Base-by-base conservation (phyloP, 495 filamentous ascomycete genomes). In the Penicillium psychrofluorescens region DNA sequence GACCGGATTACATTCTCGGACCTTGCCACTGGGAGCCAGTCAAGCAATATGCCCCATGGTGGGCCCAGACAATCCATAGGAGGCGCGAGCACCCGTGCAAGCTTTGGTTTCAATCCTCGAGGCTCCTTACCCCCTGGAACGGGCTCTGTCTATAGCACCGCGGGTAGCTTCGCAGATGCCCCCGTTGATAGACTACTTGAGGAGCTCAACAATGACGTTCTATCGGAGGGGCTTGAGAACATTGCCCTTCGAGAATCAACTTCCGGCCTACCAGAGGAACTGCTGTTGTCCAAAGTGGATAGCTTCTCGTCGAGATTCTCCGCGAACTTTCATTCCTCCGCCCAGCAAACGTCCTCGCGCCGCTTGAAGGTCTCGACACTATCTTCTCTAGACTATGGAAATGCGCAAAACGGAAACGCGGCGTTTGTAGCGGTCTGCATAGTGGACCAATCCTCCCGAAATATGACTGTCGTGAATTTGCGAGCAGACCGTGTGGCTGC, bases 1-100 rank as follows among this genome's bases (percentile, higher is more conserved):
- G 87, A 90, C 43, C 76, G 85, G 41, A 71, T 83, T 4, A 76
- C 80, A 13, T 92, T 91, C 54, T 75, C 78, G 10, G 88, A 90
- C 40, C 78, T 85, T 35, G 71, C 71, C 44, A 69, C 73, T 29
- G 74, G 65, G 45, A 76, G 52, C 47, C 73, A 66, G 61, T 75
- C 68, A 13, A 71, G 54, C 28, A 61, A 62, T 14, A 45, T 63
- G 35, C 61, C 64, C 31, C 67, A 72, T 56, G 75, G 75, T n/a
- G 67, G 72, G 47, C 70, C 76, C 50, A 81, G 78, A 31, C 80
- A 90, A 35, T 96, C 92, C 28, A 78, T 91, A 35, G 85, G 86
- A 48, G 79, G 76, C 44, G 77, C 81, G 31, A 77, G 78, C 41
- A 70, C 70, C 15, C 79, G 84, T 16, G 66, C 67, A 32, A 88